Base-by-base conservation (phyloP, 2,329 filamentous ascomycete species). In the Daldinia sp. region DNA sequence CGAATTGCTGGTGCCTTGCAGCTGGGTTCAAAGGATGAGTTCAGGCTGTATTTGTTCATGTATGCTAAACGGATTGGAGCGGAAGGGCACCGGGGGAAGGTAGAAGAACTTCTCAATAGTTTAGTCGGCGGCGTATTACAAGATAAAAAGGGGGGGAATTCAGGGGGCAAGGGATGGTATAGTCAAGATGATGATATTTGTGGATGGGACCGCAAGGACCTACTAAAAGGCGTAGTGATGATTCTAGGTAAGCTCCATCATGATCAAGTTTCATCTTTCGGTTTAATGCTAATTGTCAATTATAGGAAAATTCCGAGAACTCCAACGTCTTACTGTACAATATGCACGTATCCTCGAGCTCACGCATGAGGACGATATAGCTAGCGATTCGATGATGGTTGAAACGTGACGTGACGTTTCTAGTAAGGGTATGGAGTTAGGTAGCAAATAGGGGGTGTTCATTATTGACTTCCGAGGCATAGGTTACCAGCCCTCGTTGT, bases 1-100 rank as follows among this genome's bases (percentile, higher is more conserved):
- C 89, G 97, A 42, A 90, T 99, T 51, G 95, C 96, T 2, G 97
- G 93, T 3, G 93, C 96, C 0, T 82, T 97, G 77, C 91, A 93
- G 67, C 83, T 99, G 0, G 93, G 92, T 3, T 92, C 96, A 0
- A 92, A 90, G 74, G 94, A 98, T 65, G 96, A 99, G 78, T 99
- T 98, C 82, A 89, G 93, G 64, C 85, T 97, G 1, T 98, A 98
- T 76, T 83, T 99, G n/a, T 92, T 94, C 76, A 98, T 98, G 94
- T 99, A 99, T 76, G 95, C 94, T 3, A 98, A 98, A 82, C 90
- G 96, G 0, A 88, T 99, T 5, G 96, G 96, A 0, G 93, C 94
- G 0, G 97, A 99, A 79, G 94, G 94, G 0, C 83, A 95, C 58
- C 89, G 91, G 73, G 86, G 89, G 63, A 99, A 99, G 82, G 94